Conservation (phyloP, 495 filamentous ascomycete genomes). For the Tuber magnatum region DNA sequence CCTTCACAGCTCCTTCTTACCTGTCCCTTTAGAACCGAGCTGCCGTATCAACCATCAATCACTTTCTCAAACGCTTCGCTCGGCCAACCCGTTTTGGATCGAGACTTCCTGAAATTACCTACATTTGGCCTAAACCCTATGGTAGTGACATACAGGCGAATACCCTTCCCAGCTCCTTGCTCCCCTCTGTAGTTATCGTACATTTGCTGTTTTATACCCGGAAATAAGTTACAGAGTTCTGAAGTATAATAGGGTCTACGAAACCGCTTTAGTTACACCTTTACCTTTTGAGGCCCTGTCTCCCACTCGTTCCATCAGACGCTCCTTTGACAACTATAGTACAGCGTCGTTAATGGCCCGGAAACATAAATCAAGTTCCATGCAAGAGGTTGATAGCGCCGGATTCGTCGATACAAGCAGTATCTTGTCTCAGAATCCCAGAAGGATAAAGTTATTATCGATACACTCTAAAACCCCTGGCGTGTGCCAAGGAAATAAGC, state of each 20-base stretch:
- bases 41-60: background rate
- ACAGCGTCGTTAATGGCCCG: background rate
- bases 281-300: background rate
- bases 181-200: background rate
- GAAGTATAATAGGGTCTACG: background rate
- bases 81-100: background rate
- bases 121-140: background rate
- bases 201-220: background rate
- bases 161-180: background rate
- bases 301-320: background rate
- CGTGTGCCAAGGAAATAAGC: background rate
- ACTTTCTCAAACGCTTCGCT: background rate
- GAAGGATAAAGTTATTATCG: background rate
- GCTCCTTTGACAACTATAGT: background rate
- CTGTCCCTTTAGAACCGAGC: background rate
- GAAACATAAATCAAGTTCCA: background rate
- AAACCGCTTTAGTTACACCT: conserved; percentile 2
- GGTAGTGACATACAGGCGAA: background rate
- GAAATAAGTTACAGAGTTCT: background rate
- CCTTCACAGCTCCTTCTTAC: background rate
- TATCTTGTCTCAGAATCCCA: conserved; percentile 1
- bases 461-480: background rate
- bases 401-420: background rate
- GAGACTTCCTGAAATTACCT: background rate
- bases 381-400: background rate